A percentile compares a stretch with the other conserved stretches of the same genome.
phyloP scores from a whole-genome alignment of 2,329 filamentous ascomycete genomes.

The Tolypocladium tropicale region DNA sequence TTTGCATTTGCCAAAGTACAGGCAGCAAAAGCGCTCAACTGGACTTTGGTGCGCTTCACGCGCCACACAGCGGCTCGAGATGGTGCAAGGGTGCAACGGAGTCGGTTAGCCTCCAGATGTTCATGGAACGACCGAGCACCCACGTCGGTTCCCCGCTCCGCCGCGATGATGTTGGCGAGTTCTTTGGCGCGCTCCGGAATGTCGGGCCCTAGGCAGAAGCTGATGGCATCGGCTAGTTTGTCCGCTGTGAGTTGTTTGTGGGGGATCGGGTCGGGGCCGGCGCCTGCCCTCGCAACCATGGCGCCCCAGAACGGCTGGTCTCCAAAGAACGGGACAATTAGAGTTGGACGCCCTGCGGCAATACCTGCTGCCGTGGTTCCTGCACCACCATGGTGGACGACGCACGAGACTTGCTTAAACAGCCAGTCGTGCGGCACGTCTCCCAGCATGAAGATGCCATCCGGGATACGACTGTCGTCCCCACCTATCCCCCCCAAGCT shows the following conservation, averaged over 20 bases:
- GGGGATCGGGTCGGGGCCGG: constrained; percentile 60
- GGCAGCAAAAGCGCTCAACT: not conserved
- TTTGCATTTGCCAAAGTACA: not conserved
- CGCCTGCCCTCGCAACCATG: constrained; percentile 63
- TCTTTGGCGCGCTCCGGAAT: not conserved
- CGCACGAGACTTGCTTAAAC: constrained; percentile 68
- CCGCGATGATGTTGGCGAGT: not conserved
- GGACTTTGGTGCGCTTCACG: not conserved
- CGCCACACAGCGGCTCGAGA: not conserved
- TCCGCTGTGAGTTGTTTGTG: constrained; percentile 57
- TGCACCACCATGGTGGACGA: constrained; percentile 81
- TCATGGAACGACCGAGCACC: not conserved
- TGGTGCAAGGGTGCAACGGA: not conserved
- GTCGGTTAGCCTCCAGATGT: not conserved
- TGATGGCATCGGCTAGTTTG: constrained; percentile 55
- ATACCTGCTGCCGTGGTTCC: constrained; percentile 86
- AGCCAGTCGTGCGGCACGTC: constrained; percentile 87
- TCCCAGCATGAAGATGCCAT: constrained; percentile 72
- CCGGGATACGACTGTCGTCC: constrained; percentile 56
- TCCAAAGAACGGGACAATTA: constrained; percentile 80
- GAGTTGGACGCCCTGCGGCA: constrained; percentile 60
- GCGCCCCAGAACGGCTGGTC: constrained; percentile 78
- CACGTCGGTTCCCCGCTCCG: not conserved
- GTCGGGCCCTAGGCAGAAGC: not conserved
- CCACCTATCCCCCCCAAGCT: constrained; percentile 81